phyloP scores from a whole-genome alignment of 1,284 basidiomycete species.

The Abortiporus biennis region DNA sequence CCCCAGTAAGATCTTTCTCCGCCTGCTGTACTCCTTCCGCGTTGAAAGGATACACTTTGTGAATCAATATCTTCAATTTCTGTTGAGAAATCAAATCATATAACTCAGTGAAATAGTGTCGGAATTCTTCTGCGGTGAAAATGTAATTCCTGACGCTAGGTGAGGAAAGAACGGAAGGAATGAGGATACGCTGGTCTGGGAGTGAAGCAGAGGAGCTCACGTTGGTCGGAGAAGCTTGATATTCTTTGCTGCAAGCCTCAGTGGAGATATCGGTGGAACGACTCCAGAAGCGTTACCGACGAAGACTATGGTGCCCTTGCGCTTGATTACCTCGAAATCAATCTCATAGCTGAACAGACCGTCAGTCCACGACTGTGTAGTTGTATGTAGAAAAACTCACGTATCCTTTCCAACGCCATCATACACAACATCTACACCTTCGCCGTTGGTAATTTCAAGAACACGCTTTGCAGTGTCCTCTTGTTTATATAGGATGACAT shows the following conservation, averaged over 20 bases:
- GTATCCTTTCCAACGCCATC: constrained; percentile 96
- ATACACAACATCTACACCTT: constrained; percentile 84
- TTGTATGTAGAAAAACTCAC: constrained; percentile 33
- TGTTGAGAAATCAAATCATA: constrained; percentile 60
- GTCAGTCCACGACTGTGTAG: background rate
- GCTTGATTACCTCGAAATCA: constrained; percentile 75
- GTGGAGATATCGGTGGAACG: constrained; percentile 65
- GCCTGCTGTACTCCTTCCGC: constrained; percentile 76
- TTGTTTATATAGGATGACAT: constrained; percentile 78
- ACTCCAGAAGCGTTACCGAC: constrained; percentile 91
- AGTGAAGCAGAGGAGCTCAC: constrained; percentile 40
- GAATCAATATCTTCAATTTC: constrained; percentile 64
- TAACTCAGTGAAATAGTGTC: constrained; percentile 61
- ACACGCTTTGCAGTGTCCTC: constrained; percentile 71
- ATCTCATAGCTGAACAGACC: constrained; percentile 59
- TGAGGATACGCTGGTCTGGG: background rate
- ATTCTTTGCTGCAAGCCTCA: constrained; percentile 81
- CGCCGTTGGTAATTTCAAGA: constrained; percentile 73
- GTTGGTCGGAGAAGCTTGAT: constrained; percentile 73
- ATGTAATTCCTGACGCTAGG: constrained; percentile 62
- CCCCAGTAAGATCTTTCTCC: constrained; percentile 73
- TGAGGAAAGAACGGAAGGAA: background rate
- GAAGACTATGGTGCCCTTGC: constrained; percentile 84
- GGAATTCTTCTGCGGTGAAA: constrained; percentile 67
- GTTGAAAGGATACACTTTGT: constrained; percentile 80